Evolutionary conservation across 768 basidiomycete genomes (phyloP).

Genomic region (Podaxis pistillaris): DNA sequence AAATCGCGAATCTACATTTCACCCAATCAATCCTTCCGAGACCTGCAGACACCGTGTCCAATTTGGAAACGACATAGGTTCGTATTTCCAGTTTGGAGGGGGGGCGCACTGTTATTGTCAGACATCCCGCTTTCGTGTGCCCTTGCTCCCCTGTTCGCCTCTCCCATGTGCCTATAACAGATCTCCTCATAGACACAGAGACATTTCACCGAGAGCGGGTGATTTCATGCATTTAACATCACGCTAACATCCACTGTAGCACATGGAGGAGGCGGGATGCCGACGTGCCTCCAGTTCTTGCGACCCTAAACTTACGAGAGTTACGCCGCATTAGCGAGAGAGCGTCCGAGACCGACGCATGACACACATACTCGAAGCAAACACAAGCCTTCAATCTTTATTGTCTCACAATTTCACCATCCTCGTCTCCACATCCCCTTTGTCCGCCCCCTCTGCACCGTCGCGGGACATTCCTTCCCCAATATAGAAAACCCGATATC

Average conservation of each 20-base stretch:
- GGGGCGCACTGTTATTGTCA: too few relatives aligned
- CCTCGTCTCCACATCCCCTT: background rate
- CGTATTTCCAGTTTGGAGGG: background rate
- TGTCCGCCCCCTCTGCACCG: background rate
- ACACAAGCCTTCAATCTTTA: background rate
- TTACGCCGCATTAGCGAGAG: too few relatives aligned
- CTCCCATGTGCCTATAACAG: background rate
- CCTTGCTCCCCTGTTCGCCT: background rate
- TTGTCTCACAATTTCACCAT: background rate
- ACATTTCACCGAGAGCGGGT: too few relatives aligned
- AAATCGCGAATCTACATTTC: constrained; percentile 1
- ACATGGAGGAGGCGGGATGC: too few relatives aligned
- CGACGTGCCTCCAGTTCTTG: too few relatives aligned
- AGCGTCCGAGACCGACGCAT: too few relatives aligned
- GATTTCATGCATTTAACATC: too few relatives aligned
- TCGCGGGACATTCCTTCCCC: background rate
- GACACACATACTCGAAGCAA: too few relatives aligned
- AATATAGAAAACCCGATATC: background rate
- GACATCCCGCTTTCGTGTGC: background rate
- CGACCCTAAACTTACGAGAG: too few relatives aligned
- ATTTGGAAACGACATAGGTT: background rate
- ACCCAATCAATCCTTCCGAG: background rate
- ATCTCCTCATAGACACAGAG: background rate
- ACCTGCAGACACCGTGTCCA: background rate
- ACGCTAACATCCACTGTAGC: too few relatives aligned